Base-by-base conservation (phyloP, 2,329 filamentous ascomycete genomes). In the Xylaria multiplex region DNA sequence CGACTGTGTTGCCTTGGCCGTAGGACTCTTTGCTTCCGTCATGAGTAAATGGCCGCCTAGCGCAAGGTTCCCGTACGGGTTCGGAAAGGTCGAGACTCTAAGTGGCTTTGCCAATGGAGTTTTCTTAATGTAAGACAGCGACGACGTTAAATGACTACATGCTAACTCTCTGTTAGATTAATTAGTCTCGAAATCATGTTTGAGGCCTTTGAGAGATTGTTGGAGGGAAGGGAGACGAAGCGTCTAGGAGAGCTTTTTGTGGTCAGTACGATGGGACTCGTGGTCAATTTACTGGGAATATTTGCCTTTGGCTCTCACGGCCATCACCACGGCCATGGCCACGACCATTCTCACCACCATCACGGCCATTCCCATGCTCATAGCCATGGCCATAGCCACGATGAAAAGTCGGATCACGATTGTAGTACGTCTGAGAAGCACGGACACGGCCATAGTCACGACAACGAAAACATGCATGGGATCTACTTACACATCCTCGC, bases 51-150 rank as follows among this genome's bases (percentile, higher is more conserved):
- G 96, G 94, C 93, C 94, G 1, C 91, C 93, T 0, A 97, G 91
- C 76, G 85, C 91, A 65, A 86, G 90, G 22, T 98, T 97, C 73
- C 96, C 96, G 0, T 98, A 97, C 75, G 96, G 96, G 0, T 96
- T 97, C 77, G 94, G 95, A 65, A 99, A 98, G 79, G 93, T 99
- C 64, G 96, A 99, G 80, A 97, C 93, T 0, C 82, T 99, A 64
- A 97, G 95, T 66, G 96, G 96, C 0, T 97, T 99, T 78, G 96
- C 93, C 71, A 99, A 99, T 75, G 96, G 96, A 7, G 91, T 99
- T 32, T 95, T 99, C 72, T 81, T 99, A 54, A 91, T 99, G 91
- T 93, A 80, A 78, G 89, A 75, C 6, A 32, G 42, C 3, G 1
- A 5, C 2, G 2, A 9, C 40, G 22, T 30, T 19, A 11, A 4